Evolutionary conservation across 352 stramenopile species (phyloP).

Genomic region (Globisporangium spiculum): DNA sequence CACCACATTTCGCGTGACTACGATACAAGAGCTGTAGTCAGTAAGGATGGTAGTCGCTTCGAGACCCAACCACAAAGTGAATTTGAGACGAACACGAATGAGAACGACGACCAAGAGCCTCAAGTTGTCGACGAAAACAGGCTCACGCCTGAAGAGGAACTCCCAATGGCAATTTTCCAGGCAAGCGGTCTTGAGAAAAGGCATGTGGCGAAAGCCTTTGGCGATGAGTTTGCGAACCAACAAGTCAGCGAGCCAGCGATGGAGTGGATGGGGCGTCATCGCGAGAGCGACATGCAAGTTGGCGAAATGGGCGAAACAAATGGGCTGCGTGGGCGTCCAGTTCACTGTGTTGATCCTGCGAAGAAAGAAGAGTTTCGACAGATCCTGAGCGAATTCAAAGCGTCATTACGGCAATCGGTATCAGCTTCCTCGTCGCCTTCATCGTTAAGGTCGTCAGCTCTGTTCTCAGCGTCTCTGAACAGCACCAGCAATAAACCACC

Average conservation of each 20-base stretch:
- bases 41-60: too few relatives aligned
- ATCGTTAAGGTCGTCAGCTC: background rate
- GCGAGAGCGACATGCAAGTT: background rate
- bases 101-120: background rate
- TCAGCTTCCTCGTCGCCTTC: conserved; percentile 6
- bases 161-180: background rate
- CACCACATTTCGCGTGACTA: background rate
- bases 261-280: background rate
- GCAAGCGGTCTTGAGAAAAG: background rate
- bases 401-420: conserved; percentile 27
- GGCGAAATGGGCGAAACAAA: background rate
- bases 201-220: background rate
- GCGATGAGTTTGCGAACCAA: background rate
- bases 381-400: conserved; percentile 45
- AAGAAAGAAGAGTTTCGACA: conserved; percentile 43
- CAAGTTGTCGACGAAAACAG: background rate
- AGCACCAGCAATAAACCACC: background rate
- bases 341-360: conserved; percentile 10
- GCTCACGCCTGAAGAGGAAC: background rate
- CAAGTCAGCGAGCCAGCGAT: background rate
- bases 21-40: background rate
- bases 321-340: background rate
- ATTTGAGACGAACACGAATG: background rate
- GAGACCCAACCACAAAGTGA: background rate
- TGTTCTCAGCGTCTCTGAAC: background rate